Percentiles rank a stretch among this genome's conserved stretches.
Evolutionary conservation across 495 filamentous ascomycete species (phyloP).

Genomic region (Thozetella sp.): DNA sequence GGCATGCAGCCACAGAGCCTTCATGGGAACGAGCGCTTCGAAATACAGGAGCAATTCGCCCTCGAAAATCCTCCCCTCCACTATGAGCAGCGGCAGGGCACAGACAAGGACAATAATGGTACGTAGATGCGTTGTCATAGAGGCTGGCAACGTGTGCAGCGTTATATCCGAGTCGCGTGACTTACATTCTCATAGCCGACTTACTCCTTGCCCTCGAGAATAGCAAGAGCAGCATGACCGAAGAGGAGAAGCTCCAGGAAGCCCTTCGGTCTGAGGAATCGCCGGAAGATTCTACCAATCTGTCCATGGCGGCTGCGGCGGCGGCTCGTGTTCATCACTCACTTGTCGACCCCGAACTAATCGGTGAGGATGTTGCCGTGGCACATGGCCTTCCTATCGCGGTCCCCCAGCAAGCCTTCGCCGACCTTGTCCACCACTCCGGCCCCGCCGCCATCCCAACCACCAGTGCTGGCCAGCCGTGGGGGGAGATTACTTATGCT

Average conservation of each 20-base stretch:
- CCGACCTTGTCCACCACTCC: background rate
- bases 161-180: background rate
- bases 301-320: slow-evolving; percentile 48
- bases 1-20: slow-evolving; percentile 2
- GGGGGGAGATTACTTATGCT: slow-evolving; percentile 44
- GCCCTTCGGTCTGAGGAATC: slow-evolving; percentile 25
- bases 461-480: slow-evolving; percentile 29
- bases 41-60: slow-evolving; percentile 52
- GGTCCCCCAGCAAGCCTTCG: background rate
- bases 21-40: slow-evolving; percentile 29
- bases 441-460: slow-evolving; percentile 6
- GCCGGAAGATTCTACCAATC: slow-evolving; percentile 28
- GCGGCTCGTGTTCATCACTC: slow-evolving; percentile 46
- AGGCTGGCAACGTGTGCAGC: background rate
- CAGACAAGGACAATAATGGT: slow-evolving; percentile 34
- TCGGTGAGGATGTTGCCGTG: slow-evolving; percentile 30
- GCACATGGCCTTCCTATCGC: background rate
- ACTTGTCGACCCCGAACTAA: slow-evolving; percentile 50
- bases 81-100: slow-evolving; percentile 28
- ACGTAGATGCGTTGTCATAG: background rate
- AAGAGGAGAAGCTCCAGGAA: slow-evolving; percentile 37
- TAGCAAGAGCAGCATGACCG: slow-evolving; percentile 20
- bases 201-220: slow-evolving; percentile 2
- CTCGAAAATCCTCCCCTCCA: slow-evolving; percentile 42
- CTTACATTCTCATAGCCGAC: slow-evolving; percentile 7